Percentiles rank a stretch among this genome's conserved stretches.
Evolutionary conservation across 202 grass and related monocot genomes (phyloP).

Genomic region (Saccharum hybrid): DNA sequence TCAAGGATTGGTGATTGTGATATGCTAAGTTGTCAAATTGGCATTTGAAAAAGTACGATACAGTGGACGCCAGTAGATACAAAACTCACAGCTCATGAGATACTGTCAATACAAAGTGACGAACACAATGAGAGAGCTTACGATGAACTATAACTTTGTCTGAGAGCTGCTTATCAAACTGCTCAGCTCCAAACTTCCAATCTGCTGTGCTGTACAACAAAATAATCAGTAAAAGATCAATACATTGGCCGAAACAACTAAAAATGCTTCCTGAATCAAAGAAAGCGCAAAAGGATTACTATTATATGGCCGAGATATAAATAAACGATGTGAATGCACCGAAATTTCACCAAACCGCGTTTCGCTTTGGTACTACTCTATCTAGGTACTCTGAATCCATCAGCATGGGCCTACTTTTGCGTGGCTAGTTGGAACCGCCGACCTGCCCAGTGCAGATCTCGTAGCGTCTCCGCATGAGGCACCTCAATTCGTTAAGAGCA

Average conservation of each 20-base stretch:
- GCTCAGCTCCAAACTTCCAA: constrained; percentile 92
- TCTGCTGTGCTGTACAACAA: constrained; percentile 67
- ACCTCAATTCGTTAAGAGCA: constrained; percentile 14
- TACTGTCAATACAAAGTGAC: neutral
- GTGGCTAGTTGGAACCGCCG: neutral
- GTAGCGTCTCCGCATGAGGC: neutral
- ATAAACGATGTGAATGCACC: neutral
- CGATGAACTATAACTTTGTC: constrained; percentile 95
- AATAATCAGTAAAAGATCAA: constrained; percentile 40
- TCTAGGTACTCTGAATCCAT: neutral
- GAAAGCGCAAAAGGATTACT: neutral
- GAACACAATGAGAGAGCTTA: constrained; percentile 51
- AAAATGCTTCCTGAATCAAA: neutral
- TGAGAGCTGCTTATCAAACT: constrained; percentile 67
- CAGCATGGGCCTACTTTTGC: neutral
- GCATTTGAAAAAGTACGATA: neutral
- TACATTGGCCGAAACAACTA: neutral
- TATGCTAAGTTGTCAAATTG: constrained; percentile 20
- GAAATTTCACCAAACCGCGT: neutral
- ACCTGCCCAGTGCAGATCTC: neutral
- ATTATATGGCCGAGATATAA: neutral
- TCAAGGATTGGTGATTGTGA: constrained; percentile 4
- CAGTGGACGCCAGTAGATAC: neutral
- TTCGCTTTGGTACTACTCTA: neutral
- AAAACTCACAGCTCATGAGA: neutral